A percentile compares a stretch with the other conserved stretches of the same genome.
Evolutionary conservation across 805 yeast species (phyloP).

Genomic region (Myxozyma nipponensis): DNA sequence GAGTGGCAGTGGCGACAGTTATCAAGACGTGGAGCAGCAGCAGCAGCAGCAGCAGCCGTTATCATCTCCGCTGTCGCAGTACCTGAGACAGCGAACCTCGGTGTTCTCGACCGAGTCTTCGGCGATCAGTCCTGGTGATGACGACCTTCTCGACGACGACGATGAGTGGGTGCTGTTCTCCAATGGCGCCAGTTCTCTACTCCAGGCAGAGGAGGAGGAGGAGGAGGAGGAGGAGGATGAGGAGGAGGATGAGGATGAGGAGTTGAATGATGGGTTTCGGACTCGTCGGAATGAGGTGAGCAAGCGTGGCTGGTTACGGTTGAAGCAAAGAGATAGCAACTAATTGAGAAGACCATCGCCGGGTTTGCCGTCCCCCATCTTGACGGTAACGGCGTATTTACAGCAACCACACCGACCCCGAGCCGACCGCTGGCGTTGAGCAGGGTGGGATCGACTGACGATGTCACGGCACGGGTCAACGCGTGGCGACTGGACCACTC

Average conservation of each 20-base stretch:
- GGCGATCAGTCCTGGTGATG: too few species aligned
- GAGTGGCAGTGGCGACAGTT: not conserved
- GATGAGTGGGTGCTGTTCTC: constrained; percentile 42
- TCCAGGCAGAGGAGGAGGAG: not conserved
- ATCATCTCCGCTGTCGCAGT: not conserved
- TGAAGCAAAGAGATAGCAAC: too few species aligned
- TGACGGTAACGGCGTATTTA: constrained; percentile 29
- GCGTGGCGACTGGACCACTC: constrained; percentile 43
- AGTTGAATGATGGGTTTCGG: not conserved
- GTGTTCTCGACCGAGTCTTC: not conserved
- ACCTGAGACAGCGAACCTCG: not conserved
- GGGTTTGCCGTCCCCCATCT: constrained; percentile 19
- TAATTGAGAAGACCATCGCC: not conserved
- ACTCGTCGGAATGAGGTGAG: too few species aligned
- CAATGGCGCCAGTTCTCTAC: constrained; percentile 26
- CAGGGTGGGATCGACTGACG: constrained; percentile 25
- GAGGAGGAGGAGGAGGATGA: constrained; percentile 16
- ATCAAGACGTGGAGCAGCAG: not conserved
- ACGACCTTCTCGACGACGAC: constrained; percentile 6
- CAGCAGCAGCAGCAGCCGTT: not conserved
- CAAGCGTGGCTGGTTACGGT: too few species aligned
- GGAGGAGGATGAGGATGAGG: constrained; percentile 14
- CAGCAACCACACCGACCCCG: constrained; percentile 21
- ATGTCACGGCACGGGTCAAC: constrained; percentile 39
- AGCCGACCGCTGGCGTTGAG: not conserved